These are phyloP conservation scores for Lentinula boryana DNA, from an alignment of 768 basidiomycete genomes.

Conservation along the genomic window DNA sequence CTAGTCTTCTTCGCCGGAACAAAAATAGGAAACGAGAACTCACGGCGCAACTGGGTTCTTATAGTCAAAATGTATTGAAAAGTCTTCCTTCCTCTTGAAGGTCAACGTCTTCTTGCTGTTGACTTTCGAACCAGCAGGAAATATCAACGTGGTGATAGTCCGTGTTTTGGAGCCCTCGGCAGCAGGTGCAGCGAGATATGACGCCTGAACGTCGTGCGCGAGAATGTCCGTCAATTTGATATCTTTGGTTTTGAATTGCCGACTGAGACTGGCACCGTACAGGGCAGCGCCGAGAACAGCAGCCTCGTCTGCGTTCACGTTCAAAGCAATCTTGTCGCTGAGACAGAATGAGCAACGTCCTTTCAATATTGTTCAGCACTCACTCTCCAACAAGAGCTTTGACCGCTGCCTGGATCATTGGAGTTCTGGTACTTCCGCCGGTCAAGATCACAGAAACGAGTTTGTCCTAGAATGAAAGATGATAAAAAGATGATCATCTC, in stretches of 20 bases:
- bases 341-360: background rate
- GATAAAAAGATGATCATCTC: background rate
- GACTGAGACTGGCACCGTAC: slow-evolving; percentile 81
- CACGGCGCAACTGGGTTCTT: slow-evolving; percentile 58
- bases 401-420: slow-evolving; percentile 86
- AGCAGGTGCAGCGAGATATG: slow-evolving; percentile 63
- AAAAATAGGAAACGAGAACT: slow-evolving; percentile 19
- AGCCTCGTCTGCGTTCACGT: slow-evolving; percentile 96
- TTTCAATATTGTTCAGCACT: slow-evolving; percentile 20
- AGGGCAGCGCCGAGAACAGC: slow-evolving; percentile 92
- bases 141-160: slow-evolving; percentile 71
- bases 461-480: slow-evolving; percentile 42
- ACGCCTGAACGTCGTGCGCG: slow-evolving; percentile 71
- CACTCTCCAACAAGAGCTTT: slow-evolving; percentile 73
- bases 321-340: slow-evolving; percentile 82
- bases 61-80: slow-evolving; percentile 74
- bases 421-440: slow-evolving; percentile 85
- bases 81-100: slow-evolving; percentile 82
- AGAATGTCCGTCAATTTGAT: slow-evolving; percentile 77
- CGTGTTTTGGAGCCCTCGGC: slow-evolving; percentile 45
- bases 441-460: slow-evolving; percentile 88
- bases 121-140: slow-evolving; percentile 69
- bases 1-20: background rate
- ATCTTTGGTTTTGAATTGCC: slow-evolving; percentile 93
- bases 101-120: slow-evolving; percentile 84